phyloP scores from a whole-genome alignment of 2,329 filamentous ascomycete genomes.

The Trichoderma aggressivum region DNA sequence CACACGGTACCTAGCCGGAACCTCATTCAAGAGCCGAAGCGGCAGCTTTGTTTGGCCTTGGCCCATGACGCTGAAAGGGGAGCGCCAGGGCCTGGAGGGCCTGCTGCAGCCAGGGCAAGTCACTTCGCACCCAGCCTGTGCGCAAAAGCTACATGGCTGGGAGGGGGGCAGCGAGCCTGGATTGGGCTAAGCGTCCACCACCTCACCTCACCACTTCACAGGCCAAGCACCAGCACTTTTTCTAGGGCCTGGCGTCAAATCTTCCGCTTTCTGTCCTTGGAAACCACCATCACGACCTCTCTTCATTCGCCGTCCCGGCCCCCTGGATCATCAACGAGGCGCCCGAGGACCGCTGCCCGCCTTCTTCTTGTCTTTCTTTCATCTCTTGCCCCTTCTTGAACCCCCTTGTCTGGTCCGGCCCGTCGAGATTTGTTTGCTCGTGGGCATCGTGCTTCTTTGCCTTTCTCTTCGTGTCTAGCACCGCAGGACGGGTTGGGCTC shows the following conservation, averaged over 20 bases:
- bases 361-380: slow-evolving; percentile 11
- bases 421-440: slow-evolving; percentile 6
- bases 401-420: background rate
- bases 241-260: slow-evolving; percentile 27
- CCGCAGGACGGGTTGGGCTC: slow-evolving; percentile 25
- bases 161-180: slow-evolving; percentile 9
- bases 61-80: slow-evolving; percentile 7
- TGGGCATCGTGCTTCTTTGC: slow-evolving; percentile 16
- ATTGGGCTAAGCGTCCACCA: slow-evolving; percentile 19
- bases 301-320: slow-evolving; percentile 20
- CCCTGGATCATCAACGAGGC: slow-evolving; percentile 19
- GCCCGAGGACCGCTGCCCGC: slow-evolving; percentile 14
- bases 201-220: slow-evolving; percentile 16
- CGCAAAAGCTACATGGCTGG: background rate
- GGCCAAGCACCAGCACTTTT: slow-evolving; percentile 19
- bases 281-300: slow-evolving; percentile 30
- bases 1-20: background rate
- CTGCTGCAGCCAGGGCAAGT: slow-evolving; percentile 6
- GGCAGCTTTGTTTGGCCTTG: slow-evolving; percentile 1
- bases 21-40: background rate
- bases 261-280: slow-evolving; percentile 22
- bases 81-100: background rate
- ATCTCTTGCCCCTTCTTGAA: background rate
- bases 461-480: slow-evolving; percentile 23
- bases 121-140: background rate